Percentiles rank a stretch among this genome's conserved stretches.
Evolutionary conservation across 768 basidiomycete species (phyloP).

Genomic region (Suillus discolor): DNA sequence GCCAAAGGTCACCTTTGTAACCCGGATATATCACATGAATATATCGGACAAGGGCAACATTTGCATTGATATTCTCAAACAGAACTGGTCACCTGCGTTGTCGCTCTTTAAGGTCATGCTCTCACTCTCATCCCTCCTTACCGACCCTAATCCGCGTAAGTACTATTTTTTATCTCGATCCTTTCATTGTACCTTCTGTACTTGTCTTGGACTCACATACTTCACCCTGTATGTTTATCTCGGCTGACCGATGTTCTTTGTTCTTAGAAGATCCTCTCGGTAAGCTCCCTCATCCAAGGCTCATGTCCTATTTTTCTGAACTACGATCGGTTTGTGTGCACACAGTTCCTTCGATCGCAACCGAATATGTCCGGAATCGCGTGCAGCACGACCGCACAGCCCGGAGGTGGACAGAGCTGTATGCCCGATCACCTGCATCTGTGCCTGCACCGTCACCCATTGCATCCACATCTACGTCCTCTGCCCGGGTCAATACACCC

Average conservation of each 20-base stretch:
- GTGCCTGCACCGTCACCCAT: conserved; percentile 14
- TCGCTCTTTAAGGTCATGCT: conserved; percentile 95
- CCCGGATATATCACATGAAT: conserved; percentile 89
- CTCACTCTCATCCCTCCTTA: conserved; percentile 88
- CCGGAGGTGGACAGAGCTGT: conserved; percentile 73
- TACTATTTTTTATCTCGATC: conserved; percentile 15
- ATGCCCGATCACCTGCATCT: conserved; percentile 54
- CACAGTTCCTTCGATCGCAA: conserved; percentile 71
- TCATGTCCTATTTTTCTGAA: background rate
- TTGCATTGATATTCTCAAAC: conserved; percentile 91
- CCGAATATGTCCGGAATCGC: conserved; percentile 65
- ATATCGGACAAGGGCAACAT: conserved; percentile 78
- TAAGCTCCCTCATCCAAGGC: conserved; percentile 30
- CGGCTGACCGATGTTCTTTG: conserved; percentile 9
- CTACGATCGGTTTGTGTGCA: conserved; percentile 22
- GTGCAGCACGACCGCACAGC: conserved; percentile 77
- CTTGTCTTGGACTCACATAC: background rate
- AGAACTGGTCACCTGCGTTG: conserved; percentile 92
- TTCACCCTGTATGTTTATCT: conserved; percentile 1
- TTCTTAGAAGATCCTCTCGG: conserved; percentile 69
- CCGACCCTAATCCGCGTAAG: conserved; percentile 92
- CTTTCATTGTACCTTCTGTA: background rate
- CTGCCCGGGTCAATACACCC: background rate
- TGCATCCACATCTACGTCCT: background rate
- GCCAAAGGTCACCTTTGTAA: conserved; percentile 74